Evolutionary conservation across 2,329 filamentous ascomycete species (phyloP), one percentile per base, ranked within the genome.

Genomic region (Lachnellula arida): DNA sequence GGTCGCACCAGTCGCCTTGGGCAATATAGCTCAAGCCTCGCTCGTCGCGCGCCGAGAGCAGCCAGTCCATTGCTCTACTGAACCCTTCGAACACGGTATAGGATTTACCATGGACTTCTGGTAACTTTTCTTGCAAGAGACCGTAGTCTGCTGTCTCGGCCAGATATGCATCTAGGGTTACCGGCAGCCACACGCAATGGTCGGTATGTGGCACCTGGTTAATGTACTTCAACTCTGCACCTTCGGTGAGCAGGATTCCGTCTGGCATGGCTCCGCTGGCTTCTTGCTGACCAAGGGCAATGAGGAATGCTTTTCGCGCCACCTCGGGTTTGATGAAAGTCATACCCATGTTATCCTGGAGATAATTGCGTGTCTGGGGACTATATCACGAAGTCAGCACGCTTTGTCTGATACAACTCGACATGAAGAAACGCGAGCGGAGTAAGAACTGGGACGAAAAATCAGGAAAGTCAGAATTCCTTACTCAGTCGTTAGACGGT

Each of bases 311-410:
- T 32, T 71, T 68, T 4, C 79, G 76, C 19, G 78, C 71, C 1
- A 79, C 75, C 3, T 71, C 66, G 0, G 80, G 78, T 56, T 76
- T 75, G 69, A 82, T 78, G 67, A 76, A 82, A 49, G 75, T 76
- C 80, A 83, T 83, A 54, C 80, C 80, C 80, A 83, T 82, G 66
- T 81, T 81, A 67, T 83, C 80, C 63, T 83, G 80, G 3, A 83
- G 68, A 61, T 81, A 83, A 63, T 83, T 82, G 44, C 80, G 76
- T 7, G 80, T 83, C 64, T 82, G 80, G 19, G 80, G 80, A 63
- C 42, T 44, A 11, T 19, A 44, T 19, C 42, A 25, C n/a, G 11
- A 19, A 22, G 42, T 23, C 8, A 32, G 28, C 25, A 28, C 25
- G 6, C 25, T 28, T 32, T 32, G 9, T 32, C 8, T 32, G 28